Conservation (phyloP, 306 rosid genomes). For the Alnus rubra region DNA sequence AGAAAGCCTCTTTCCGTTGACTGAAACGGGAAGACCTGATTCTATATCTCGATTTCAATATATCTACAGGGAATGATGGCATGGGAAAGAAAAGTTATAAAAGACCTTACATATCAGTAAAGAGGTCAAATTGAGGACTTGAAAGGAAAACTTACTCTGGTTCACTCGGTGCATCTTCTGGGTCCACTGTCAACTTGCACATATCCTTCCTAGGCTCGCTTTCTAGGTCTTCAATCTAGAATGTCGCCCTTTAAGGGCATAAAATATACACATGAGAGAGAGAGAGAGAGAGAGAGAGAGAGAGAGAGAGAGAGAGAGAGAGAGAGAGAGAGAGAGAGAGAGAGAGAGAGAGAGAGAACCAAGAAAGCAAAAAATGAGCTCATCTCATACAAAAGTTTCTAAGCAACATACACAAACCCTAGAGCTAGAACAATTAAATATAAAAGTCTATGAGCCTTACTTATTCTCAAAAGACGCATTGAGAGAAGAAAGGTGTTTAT, state of each 20-base stretch:
- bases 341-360: too few species aligned
- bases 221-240: conserved; percentile 89
- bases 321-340: too few species aligned
- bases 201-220: conserved; percentile 88
- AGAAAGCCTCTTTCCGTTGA: conserved; percentile 68
- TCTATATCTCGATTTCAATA: conserved; percentile 71
- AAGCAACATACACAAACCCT: too few species aligned
- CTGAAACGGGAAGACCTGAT: conserved; percentile 73
- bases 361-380: too few species aligned
- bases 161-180: conserved; percentile 85
- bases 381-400: too few species aligned
- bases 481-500: too few species aligned
- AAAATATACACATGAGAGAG: too few species aligned
- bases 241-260: conserved; percentile 70
- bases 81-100: not conserved
- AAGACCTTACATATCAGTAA: not conserved
- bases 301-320: not conserved
- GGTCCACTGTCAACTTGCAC: conserved; percentile 86
- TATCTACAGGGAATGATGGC: conserved; percentile 49
- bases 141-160: conserved; percentile 61
- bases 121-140: not conserved
- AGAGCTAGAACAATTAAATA: too few species aligned
- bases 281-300: conserved; percentile 2
- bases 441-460: too few species aligned
- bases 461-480: too few species aligned